Conservation (phyloP, 2,329 filamentous ascomycete genomes). For the Aspergillus carbonarius region DNA sequence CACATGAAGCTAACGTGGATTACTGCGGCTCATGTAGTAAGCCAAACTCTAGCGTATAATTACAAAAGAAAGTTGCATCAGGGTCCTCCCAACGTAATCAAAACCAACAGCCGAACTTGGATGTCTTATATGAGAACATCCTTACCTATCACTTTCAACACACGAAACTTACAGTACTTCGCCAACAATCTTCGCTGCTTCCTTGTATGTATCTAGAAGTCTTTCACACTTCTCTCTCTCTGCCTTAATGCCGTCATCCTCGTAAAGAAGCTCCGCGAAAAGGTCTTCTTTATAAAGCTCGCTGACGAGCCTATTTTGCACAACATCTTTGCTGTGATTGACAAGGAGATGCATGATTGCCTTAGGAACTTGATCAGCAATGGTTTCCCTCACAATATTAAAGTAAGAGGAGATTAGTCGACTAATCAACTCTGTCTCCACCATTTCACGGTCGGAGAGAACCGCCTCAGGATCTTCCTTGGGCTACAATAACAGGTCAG, state of each 20-base stretch:
- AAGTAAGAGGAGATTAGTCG: conserved; percentile 98
- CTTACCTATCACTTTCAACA: neutral
- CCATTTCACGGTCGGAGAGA: conserved; percentile 89
- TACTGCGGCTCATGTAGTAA: neutral
- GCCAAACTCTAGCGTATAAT: conserved; percentile 7
- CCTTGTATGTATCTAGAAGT: conserved; percentile 89
- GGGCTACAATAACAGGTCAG: conserved; percentile 25
- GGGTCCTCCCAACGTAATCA: neutral
- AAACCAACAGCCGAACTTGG: too few species aligned
- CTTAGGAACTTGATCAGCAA: conserved; percentile 97
- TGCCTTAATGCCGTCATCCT: conserved; percentile 95
- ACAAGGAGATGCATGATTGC: conserved; percentile 98
- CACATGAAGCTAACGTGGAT: neutral
- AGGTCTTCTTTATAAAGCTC: conserved; percentile 90
- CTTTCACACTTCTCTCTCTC: conserved; percentile 99
- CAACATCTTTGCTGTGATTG: conserved; percentile 96
- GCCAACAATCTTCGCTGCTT: conserved; percentile 96
- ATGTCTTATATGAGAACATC: neutral
- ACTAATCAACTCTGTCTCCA: conserved; percentile 96
- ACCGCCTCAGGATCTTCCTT: conserved; percentile 68
- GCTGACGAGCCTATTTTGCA: conserved; percentile 94
- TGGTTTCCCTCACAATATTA: conserved; percentile 98
- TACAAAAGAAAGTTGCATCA: neutral
- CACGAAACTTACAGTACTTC: conserved; percentile 70
- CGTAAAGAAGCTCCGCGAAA: conserved; percentile 91